These are phyloP conservation scores for Stephania cephalantha DNA, from an alignment of 164 flowering plant species.

Conservation along the genomic window DNA sequence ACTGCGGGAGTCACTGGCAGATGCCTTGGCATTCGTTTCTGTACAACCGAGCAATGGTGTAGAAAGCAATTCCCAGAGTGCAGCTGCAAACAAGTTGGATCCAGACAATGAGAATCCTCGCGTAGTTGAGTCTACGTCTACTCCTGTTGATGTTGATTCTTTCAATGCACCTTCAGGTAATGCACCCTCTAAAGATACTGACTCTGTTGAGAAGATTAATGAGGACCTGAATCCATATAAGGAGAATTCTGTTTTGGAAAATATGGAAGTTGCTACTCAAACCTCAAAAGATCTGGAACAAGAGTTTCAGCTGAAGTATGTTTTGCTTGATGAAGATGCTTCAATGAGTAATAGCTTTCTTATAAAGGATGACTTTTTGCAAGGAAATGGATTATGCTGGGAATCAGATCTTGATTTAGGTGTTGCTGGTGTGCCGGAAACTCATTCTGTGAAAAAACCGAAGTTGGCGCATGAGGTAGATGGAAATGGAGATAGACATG, in stretches of 20 bases:
- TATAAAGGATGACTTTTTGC: slow-evolving; percentile 80
- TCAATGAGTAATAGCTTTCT: slow-evolving; percentile 53
- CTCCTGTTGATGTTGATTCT: slow-evolving; percentile 13
- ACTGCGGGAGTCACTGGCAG: slow-evolving; percentile 76
- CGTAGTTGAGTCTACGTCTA: slow-evolving; percentile 19
- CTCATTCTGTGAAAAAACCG: slow-evolving; percentile 25
- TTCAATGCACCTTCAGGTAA: slow-evolving; percentile 10
- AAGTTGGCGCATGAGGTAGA: slow-evolving; percentile 22
- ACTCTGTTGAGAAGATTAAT: slow-evolving; percentile 10
- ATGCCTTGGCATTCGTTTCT: slow-evolving; percentile 64
- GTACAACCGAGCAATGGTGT: slow-evolving; percentile 28
- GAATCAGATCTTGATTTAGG: slow-evolving; percentile 47
- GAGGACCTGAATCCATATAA: slow-evolving; percentile 17
- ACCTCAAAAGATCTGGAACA: slow-evolving; percentile 23
- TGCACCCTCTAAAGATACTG: slow-evolving; percentile 16
- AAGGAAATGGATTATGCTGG: slow-evolving; percentile 93
- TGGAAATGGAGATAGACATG: slow-evolving; percentile 10
- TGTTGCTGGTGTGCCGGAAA: slow-evolving; percentile 19
- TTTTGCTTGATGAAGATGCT: slow-evolving; percentile 48
- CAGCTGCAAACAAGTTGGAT: slow-evolving; percentile 17
- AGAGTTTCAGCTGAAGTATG: slow-evolving; percentile 36
- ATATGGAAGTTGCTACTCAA: slow-evolving; percentile 14
- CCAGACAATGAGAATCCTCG: slow-evolving; percentile 18
- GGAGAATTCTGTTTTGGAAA: slow-evolving; percentile 15
- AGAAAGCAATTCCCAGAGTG: slow-evolving; percentile 26